phyloP scores from a whole-genome alignment of 2,329 filamentous ascomycete genomes.

The Samsoniella hepiali region DNA sequence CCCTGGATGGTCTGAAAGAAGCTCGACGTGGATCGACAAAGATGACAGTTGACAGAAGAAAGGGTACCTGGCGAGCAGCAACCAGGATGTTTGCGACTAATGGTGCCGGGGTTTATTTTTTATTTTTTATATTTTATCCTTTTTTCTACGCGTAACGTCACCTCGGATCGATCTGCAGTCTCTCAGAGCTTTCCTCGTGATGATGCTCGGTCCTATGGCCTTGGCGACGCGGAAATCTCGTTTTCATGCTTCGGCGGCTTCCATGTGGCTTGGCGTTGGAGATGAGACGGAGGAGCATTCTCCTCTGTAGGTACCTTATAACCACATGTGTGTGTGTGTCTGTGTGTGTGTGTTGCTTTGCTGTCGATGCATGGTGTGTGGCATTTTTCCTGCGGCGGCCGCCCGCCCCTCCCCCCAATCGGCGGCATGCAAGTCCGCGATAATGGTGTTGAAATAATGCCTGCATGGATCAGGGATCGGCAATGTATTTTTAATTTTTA shows the following conservation, averaged over 20 bases:
- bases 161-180: neutral
- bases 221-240: constrained; percentile 11
- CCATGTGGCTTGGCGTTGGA: constrained; percentile 11
- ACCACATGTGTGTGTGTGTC: neutral
- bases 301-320: no score
- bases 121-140: no score
- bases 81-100: no score
- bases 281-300: neutral
- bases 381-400: neutral
- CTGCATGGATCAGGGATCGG: constrained; percentile 8
- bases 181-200: neutral
- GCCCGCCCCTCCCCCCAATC: neutral
- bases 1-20: no score
- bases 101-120: neutral
- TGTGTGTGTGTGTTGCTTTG: no score
- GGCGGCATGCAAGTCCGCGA: neutral
- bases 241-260: constrained; percentile 4
- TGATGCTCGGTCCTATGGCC: neutral
- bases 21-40: no score
- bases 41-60: no score
- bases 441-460: neutral
- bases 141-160: neutral
- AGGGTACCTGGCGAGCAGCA: no score
- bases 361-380: neutral
- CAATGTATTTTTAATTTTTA: neutral